phyloP scores from a whole-genome alignment of 2,329 filamentous ascomycete species.

The Microsporum ferrugineum region DNA sequence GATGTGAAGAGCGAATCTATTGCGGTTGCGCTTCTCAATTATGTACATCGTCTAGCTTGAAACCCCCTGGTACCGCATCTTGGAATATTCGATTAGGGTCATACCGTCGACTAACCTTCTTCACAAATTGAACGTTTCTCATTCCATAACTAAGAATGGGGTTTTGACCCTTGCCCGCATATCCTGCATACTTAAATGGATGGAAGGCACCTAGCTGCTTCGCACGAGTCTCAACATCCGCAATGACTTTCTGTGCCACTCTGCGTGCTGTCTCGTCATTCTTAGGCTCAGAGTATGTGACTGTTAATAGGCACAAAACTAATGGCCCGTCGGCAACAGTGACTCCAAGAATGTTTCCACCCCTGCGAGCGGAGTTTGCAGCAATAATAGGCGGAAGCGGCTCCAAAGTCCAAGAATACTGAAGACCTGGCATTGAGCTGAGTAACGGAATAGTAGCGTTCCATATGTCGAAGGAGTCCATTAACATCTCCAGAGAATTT shows the following conservation, averaged over 20 bases:
- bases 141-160: conserved; percentile 22
- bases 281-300: conserved; percentile 22
- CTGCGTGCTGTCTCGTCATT: conserved; percentile 23
- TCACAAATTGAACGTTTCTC: conserved; percentile 18
- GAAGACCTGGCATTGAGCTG: background rate
- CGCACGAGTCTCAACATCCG: conserved; percentile 25
- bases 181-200: conserved; percentile 21
- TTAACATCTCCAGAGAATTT: no score
- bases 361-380: conserved; percentile 6
- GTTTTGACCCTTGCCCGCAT: conserved; percentile 21
- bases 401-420: background rate
- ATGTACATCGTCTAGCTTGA: conserved; percentile 1
- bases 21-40: no score
- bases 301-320: conserved; percentile 23
- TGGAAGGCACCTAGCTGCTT: conserved; percentile 14
- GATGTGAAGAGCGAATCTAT: no score
- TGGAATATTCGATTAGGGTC: conserved; percentile 11
- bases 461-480: no score
- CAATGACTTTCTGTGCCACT: conserved; percentile 19
- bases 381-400: background rate
- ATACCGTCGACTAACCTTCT: conserved; percentile 7
- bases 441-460: no score
- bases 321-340: conserved; percentile 19
- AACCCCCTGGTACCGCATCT: background rate
- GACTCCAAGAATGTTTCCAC: conserved; percentile 19